These are phyloP conservation scores for Tuber melanosporum DNA, from an alignment of 495 filamentous ascomycete genomes.

Conservation along the genomic window DNA sequence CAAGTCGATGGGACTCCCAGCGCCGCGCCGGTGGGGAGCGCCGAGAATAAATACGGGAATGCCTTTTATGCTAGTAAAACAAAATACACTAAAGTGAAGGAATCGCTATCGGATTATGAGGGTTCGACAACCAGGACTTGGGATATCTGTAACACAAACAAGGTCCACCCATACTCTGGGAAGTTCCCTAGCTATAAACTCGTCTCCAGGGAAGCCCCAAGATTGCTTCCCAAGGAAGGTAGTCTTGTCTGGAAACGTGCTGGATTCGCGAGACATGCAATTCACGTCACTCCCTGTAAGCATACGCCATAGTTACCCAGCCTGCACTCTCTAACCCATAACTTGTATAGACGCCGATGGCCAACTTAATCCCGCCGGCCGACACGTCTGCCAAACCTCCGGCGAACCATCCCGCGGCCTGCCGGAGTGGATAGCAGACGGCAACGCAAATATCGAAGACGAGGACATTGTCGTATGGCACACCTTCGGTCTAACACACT, in stretches of 20 bases:
- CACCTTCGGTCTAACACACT: conserved; percentile 89
- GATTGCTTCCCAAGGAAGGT: conserved; percentile 73
- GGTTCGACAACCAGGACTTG: conserved; percentile 73
- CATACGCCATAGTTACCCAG: not conserved
- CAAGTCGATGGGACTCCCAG: conserved; percentile 66
- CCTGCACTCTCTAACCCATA: conserved; percentile 9
- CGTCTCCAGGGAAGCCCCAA: conserved; percentile 74
- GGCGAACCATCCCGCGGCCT: conserved; percentile 74
- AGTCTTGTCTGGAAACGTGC: conserved; percentile 90
- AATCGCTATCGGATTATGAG: conserved; percentile 74
- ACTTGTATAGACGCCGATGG: conserved; percentile 61
- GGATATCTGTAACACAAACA: conserved; percentile 84
- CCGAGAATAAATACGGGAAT: conserved; percentile 86
- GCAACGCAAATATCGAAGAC: conserved; percentile 67
- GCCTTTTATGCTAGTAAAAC: conserved; percentile 90
- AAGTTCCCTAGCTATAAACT: conserved; percentile 90
- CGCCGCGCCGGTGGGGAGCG: conserved; percentile 63
- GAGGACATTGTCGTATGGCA: conserved; percentile 92
- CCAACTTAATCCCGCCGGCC: conserved; percentile 84
- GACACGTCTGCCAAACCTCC: conserved; percentile 88
- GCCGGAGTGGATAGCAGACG: conserved; percentile 75
- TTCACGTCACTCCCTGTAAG: conserved; percentile 88
- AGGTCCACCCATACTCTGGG: conserved; percentile 74
- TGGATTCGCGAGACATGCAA: conserved; percentile 82
- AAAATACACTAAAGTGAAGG: conserved; percentile 65